Conservation (phyloP, 768 basidiomycete species). For the Leccinum longicurvipes region DNA sequence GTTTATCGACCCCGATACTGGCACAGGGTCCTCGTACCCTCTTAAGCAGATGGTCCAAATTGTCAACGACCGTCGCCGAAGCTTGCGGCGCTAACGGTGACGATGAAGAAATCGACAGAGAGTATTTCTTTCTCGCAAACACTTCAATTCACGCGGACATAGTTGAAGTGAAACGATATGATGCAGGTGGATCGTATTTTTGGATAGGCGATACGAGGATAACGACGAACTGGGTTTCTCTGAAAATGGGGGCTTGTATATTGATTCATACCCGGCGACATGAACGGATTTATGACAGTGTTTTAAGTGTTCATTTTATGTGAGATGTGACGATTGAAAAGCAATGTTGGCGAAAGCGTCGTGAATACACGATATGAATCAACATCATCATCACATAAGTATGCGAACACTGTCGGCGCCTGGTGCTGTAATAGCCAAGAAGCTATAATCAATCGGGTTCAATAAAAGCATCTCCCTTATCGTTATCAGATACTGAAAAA, state of each 20-base stretch:
- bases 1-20: neutral
- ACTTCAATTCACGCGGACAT: no score
- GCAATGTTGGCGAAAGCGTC: no score
- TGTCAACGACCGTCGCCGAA: neutral
- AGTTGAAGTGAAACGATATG: neutral
- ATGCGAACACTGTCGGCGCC: no score
- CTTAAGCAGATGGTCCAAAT: accelerated
- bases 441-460: no score
- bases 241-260: neutral
- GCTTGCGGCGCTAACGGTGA: neutral
- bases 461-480: neutral
- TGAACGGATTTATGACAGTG: neutral
- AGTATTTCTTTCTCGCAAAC: neutral
- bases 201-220: neutral
- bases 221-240: neutral
- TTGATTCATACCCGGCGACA: neutral
- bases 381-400: no score
- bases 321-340: no score
- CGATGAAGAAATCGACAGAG: no score
- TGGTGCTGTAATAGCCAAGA: no score
- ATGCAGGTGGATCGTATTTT: neutral
- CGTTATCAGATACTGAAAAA: neutral
- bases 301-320: no score
- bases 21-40: neutral
- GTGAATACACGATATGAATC: no score